phyloP scores from a whole-genome alignment of 129 eudicot species.

The Calendula officinalis region DNA sequence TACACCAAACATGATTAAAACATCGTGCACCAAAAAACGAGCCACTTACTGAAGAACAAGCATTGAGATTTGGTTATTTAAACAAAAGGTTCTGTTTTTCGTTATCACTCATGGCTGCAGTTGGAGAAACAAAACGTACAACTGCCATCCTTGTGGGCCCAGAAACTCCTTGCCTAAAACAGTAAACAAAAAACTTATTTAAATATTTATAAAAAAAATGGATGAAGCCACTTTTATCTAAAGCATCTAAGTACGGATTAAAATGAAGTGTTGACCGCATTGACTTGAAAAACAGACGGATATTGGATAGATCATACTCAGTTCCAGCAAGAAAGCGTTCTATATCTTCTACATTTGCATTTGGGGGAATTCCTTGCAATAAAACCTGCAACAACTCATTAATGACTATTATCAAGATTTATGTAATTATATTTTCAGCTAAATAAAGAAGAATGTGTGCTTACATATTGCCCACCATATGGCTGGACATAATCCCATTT shows the following conservation, averaged over 20 bases:
- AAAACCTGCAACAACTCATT: constrained; percentile 41
- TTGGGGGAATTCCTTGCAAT: constrained; percentile 60
- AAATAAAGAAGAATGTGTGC: constrained; percentile 23
- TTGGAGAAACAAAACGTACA: constrained; percentile 50
- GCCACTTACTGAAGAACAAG: constrained; percentile 58
- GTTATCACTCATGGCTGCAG: constrained; percentile 59
- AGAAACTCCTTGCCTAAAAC: constrained; percentile 44
- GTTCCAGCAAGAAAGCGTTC: constrained; percentile 71
- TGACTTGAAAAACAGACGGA: constrained; percentile 46
- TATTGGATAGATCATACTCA: constrained; percentile 47
- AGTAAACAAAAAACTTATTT: not conserved
- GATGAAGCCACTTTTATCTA: not conserved
- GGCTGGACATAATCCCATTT: constrained; percentile 50
- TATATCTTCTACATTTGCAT: constrained; percentile 59
- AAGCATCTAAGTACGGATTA: not conserved
- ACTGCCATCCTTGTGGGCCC: constrained; percentile 42
- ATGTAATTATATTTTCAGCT: not conserved
- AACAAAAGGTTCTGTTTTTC: constrained; percentile 59
- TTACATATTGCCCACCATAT: constrained; percentile 72
- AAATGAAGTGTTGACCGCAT: not conserved
- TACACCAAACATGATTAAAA: constrained; percentile 3
- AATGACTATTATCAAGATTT: not conserved
- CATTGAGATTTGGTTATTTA: constrained; percentile 51
- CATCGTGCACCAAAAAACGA: not conserved
- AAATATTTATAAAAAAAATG: not conserved